phyloP scores from a whole-genome alignment of 2,329 filamentous ascomycete species.

The Lasiodiplodia sp. region DNA sequence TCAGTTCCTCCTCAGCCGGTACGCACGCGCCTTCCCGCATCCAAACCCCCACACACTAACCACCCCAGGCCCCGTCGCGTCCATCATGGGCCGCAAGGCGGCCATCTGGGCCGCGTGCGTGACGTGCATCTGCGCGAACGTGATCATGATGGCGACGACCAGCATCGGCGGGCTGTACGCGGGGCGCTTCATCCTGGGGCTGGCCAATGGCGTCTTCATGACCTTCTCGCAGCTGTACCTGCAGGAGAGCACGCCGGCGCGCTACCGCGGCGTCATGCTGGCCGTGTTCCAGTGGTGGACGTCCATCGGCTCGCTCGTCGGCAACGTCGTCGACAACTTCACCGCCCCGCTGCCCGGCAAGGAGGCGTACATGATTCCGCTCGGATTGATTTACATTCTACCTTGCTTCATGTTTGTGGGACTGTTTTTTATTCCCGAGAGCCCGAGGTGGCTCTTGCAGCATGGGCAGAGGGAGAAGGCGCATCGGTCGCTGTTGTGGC shows the following conservation, averaged over 20 bases:
- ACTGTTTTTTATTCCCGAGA: constrained; percentile 44
- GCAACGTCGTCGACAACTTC: constrained; percentile 61
- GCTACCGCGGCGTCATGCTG: constrained; percentile 59
- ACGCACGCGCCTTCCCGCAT: constrained; percentile 36
- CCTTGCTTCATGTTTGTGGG: constrained; percentile 56
- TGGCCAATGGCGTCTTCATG: constrained; percentile 62
- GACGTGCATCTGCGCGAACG: constrained; percentile 55
- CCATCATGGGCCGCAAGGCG: constrained; percentile 49
- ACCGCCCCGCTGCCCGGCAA: constrained; percentile 38
- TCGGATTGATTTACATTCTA: constrained; percentile 63
- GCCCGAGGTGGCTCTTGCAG: constrained; percentile 55
- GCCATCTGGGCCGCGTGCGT: constrained; percentile 59
- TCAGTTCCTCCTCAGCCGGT: constrained; percentile 51
- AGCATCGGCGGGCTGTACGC: constrained; percentile 62
- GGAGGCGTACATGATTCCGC: constrained; percentile 54
- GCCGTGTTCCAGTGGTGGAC: constrained; percentile 59
- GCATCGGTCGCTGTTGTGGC: constrained; percentile 38
- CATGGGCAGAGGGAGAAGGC: constrained; percentile 36
- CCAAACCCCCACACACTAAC: too few species aligned
- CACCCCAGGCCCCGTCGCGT: constrained; percentile 34
- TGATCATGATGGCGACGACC: constrained; percentile 64
- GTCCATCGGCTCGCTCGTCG: constrained; percentile 53
- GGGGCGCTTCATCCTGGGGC: constrained; percentile 63
- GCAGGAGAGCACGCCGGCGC: constrained; percentile 60
- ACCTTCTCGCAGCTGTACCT: constrained; percentile 62